A percentile compares a stretch with the other conserved stretches of the same genome.
Evolutionary conservation across 2,329 filamentous ascomycete genomes (phyloP).

Genomic region (Diaporthe aspalathi): DNA sequence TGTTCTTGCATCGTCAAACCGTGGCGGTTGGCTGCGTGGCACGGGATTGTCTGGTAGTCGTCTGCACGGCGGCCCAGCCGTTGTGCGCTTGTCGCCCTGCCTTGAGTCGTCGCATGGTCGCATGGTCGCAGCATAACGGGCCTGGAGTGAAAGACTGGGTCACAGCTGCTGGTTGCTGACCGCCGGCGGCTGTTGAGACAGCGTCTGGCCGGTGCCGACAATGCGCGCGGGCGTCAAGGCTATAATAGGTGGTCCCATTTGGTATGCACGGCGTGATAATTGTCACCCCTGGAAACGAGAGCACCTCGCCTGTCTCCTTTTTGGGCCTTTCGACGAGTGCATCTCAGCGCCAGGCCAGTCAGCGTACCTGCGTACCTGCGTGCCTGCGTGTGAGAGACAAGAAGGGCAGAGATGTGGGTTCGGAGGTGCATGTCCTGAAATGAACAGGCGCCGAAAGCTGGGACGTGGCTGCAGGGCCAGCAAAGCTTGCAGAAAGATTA

Average conservation of each 20-base stretch:
- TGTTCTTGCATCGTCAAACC: not conserved
- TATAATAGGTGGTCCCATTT: not conserved
- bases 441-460: slow-evolving; percentile 8
- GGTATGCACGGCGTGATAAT: slow-evolving; percentile 7
- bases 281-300: not conserved
- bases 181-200: slow-evolving; percentile 39
- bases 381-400: not conserved
- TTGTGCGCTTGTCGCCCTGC: not conserved
- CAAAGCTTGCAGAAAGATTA: slow-evolving; percentile 30
- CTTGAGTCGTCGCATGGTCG: slow-evolving; percentile 27
- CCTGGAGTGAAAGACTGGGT: slow-evolving; percentile 18
- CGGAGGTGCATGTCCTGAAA: slow-evolving; percentile 13
- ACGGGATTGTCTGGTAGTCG: not conserved
- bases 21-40: slow-evolving; percentile 34
- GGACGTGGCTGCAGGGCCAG: slow-evolving; percentile 31
- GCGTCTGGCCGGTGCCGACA: slow-evolving; percentile 27
- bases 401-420: not conserved
- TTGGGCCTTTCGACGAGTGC: not conserved
- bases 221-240: slow-evolving; percentile 9
- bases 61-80: not conserved
- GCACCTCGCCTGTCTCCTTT: not conserved
- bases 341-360: not conserved
- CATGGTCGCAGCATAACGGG: slow-evolving; percentile 26
- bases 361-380: too few species aligned
- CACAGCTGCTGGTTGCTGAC: slow-evolving; percentile 26